These are phyloP conservation scores for Phytopythium delawarense DNA, from an alignment of 352 stramenopile genomes.

Conservation along the genomic window DNA sequence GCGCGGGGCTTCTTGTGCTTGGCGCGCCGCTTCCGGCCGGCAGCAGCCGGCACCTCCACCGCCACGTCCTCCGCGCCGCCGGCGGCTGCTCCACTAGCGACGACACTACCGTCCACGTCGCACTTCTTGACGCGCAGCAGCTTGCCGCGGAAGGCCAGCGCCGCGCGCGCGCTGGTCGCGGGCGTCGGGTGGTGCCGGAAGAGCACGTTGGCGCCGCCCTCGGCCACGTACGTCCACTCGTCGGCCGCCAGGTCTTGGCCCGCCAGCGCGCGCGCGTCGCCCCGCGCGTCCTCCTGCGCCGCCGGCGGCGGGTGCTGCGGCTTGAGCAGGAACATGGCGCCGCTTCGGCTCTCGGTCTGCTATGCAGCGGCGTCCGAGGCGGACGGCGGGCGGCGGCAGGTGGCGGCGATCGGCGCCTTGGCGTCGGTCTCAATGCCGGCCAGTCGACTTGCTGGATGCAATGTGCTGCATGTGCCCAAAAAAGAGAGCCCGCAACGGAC, in stretches of 20 bases:
- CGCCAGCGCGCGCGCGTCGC: slow-evolving; percentile 3
- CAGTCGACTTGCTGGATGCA: too few species aligned
- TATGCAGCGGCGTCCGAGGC: too few species aligned
- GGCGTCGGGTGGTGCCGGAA: slow-evolving; percentile 62
- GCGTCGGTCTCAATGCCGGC: too few species aligned
- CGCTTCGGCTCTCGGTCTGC: too few species aligned
- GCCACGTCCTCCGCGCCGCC: not conserved
- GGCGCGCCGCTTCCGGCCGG: slow-evolving; percentile 7
- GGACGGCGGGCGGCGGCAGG: too few species aligned
- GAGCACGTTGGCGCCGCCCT: slow-evolving; percentile 83
- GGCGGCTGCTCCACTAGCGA: too few species aligned
- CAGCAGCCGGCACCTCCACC: too few species aligned
- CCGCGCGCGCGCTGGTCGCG: slow-evolving; percentile 11
- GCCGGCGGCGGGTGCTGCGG: slow-evolving; percentile 19
- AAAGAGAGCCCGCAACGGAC: too few species aligned
- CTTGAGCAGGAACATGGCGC: slow-evolving; percentile 52
- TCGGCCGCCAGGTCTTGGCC: slow-evolving; percentile 22
- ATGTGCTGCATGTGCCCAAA: too few species aligned
- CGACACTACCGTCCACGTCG: slow-evolving; percentile 23
- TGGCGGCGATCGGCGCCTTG: too few species aligned
- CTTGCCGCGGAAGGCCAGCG: slow-evolving; percentile 55
- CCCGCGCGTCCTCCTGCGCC: not conserved
- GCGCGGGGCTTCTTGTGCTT: slow-evolving; percentile 23
- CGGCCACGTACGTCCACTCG: slow-evolving; percentile 87
- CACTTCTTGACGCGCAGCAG: slow-evolving; percentile 86